Evolutionary conservation across 371 early-diverging fungal genomes (phyloP).

Genomic region (Saksenaea vasiformis): DNA sequence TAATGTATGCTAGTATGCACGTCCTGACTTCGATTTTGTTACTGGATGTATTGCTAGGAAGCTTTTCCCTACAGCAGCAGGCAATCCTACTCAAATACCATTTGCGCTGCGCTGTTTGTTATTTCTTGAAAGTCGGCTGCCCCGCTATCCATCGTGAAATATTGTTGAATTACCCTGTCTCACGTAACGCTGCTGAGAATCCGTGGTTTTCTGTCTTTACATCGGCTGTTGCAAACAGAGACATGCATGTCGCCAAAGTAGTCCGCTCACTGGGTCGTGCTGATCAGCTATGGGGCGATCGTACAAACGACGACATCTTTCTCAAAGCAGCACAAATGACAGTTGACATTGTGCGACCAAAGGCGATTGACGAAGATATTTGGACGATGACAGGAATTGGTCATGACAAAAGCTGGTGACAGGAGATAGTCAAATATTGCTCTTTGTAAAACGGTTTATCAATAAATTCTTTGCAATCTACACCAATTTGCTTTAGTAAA

Average conservation of each 20-base stretch:
- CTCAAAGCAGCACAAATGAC: constrained; percentile 11
- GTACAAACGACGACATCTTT: background rate
- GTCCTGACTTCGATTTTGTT: constrained; percentile 4
- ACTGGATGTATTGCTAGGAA: background rate
- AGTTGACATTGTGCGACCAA: background rate
- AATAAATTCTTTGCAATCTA: too few relatives aligned
- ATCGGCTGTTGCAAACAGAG: background rate
- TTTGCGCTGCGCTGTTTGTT: background rate
- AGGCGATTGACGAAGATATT: background rate
- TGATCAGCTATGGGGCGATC: background rate
- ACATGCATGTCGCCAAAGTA: constrained; percentile 6
- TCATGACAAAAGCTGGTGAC: background rate
- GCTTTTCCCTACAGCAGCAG: background rate
- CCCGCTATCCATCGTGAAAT: background rate
- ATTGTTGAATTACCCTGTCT: background rate
- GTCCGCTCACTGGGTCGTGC: constrained; percentile 2
- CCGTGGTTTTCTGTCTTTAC: background rate
- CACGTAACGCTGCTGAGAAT: background rate
- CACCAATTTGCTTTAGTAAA: too few relatives aligned
- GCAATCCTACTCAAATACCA: background rate
- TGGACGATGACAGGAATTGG: background rate
- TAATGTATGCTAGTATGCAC: background rate
- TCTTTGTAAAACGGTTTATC: too few relatives aligned
- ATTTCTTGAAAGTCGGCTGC: background rate
- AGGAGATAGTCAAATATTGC: too few relatives aligned